phyloP scores from a whole-genome alignment of 192 early-diverging fungal genomes.

The Obelidium mucronatum region DNA sequence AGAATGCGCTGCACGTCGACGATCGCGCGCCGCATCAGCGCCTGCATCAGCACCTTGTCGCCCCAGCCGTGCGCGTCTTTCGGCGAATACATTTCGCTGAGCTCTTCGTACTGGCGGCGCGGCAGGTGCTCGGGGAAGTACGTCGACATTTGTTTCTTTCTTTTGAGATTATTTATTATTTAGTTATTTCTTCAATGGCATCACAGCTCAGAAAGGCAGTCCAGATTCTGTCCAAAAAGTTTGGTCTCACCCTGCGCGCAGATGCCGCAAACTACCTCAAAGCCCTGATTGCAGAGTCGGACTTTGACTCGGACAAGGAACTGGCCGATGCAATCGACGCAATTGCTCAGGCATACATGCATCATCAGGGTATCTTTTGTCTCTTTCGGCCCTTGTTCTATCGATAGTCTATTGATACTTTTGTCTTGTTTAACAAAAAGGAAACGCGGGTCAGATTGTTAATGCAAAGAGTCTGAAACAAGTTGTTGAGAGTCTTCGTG shows the following conservation, averaged over 20 bases:
- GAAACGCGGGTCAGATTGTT: slow-evolving; percentile 38
- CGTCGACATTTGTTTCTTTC: too few species aligned
- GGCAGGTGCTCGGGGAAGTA: slow-evolving; percentile 46
- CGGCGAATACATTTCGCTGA: slow-evolving; percentile 55
- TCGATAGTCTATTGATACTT: background rate
- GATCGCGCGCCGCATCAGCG: slow-evolving; percentile 83
- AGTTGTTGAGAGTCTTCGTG: slow-evolving; percentile 55
- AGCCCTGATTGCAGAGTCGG: slow-evolving; percentile 56
- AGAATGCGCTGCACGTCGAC: slow-evolving; percentile 76
- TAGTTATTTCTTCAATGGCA: too few species aligned
- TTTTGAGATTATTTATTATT: too few species aligned
- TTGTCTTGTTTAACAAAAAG: slow-evolving; percentile 9
- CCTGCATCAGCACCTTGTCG: slow-evolving; percentile 64
- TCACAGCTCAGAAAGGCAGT: background rate
- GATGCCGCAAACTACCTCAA: slow-evolving; percentile 76
- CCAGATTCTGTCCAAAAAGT: slow-evolving; percentile 76
- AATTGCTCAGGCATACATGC: slow-evolving; percentile 74
- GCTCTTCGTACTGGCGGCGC: slow-evolving; percentile 53
- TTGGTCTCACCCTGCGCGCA: slow-evolving; percentile 77
- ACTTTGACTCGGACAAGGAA: slow-evolving; percentile 27
- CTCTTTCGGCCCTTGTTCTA: background rate
- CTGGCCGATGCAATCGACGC: slow-evolving; percentile 69
- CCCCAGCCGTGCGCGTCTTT: slow-evolving; percentile 46
- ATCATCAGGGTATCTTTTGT: slow-evolving; percentile 68
- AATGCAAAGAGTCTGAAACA: slow-evolving; percentile 52